Conservation (phyloP, 345 rosid genomes). For the Eucalyptus regnans region DNA sequence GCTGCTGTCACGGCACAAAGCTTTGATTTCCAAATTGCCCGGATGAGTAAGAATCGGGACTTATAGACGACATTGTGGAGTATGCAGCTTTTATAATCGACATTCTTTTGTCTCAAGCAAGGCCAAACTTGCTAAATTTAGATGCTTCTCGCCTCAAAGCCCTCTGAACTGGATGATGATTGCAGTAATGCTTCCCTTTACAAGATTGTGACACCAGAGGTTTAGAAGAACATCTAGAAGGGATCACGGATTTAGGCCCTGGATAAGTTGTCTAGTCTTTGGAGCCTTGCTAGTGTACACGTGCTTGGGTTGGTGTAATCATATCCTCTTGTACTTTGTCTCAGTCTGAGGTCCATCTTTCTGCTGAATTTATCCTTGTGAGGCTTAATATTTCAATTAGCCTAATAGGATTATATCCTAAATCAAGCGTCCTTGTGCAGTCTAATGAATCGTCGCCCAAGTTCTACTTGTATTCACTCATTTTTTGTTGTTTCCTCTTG, state of each 20-base stretch:
- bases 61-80: neutral
- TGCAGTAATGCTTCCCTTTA: neutral
- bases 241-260: neutral
- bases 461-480: neutral
- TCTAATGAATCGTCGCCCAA: neutral
- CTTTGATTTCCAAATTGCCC: neutral
- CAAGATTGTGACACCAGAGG: neutral
- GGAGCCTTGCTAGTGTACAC: neutral
- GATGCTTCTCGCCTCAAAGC: neutral
- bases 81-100: neutral
- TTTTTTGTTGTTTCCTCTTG: neutral
- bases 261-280: neutral
- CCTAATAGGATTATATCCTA: neutral
- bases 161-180: neutral
- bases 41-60: neutral
- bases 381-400: neutral
- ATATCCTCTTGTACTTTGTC: neutral
- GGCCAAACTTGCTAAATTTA: neutral
- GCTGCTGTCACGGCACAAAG: neutral
- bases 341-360: neutral
- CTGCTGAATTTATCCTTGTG: neutral
- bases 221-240: neutral
- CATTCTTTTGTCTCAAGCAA: neutral
- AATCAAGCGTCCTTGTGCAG: neutral
- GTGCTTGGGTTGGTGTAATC: neutral